A percentile compares a stretch with the other conserved stretches of the same genome.
Evolutionary conservation across 345 rosid species (phyloP).

Genomic region (Aquilaria yunnanensis): DNA sequence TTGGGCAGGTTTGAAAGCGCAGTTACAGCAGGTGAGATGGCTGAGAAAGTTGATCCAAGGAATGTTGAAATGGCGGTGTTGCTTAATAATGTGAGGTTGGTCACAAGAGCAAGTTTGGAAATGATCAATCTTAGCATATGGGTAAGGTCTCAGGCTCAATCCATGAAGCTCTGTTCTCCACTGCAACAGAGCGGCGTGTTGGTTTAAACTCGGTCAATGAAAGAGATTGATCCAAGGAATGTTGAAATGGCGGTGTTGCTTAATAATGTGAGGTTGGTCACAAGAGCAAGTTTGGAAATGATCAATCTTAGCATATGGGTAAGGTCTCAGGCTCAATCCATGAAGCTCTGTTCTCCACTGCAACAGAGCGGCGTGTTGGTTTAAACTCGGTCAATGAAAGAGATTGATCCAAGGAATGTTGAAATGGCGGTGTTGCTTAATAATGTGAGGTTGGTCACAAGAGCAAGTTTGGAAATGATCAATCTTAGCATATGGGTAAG

Average conservation of each 20-base stretch:
- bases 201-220: slow-evolving; percentile 79
- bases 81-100: slow-evolving; percentile 55
- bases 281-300: slow-evolving; percentile 79
- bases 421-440: slow-evolving; percentile 56
- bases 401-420: slow-evolving; percentile 56
- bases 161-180: slow-evolving; percentile 73
- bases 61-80: slow-evolving; percentile 60
- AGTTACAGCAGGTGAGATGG: slow-evolving; percentile 69
- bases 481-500: slow-evolving; percentile 83
- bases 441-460: slow-evolving; percentile 57
- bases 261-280: slow-evolving; percentile 56
- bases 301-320: slow-evolving; percentile 81
- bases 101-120: slow-evolving; percentile 75
- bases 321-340: slow-evolving; percentile 84
- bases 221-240: slow-evolving; percentile 70
- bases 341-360: slow-evolving; percentile 68
- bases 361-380: slow-evolving; percentile 94
- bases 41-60: slow-evolving; percentile 59
- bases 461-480: slow-evolving; percentile 86
- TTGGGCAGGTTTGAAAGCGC: slow-evolving; percentile 88
- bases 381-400: slow-evolving; percentile 77
- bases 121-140: slow-evolving; percentile 84
- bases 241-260: slow-evolving; percentile 54
- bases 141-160: slow-evolving; percentile 81
- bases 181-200: slow-evolving; percentile 89